These are phyloP conservation scores for Penstemon eatonii DNA, from an alignment of 257 asterid genomes.

Conservation along the genomic window DNA sequence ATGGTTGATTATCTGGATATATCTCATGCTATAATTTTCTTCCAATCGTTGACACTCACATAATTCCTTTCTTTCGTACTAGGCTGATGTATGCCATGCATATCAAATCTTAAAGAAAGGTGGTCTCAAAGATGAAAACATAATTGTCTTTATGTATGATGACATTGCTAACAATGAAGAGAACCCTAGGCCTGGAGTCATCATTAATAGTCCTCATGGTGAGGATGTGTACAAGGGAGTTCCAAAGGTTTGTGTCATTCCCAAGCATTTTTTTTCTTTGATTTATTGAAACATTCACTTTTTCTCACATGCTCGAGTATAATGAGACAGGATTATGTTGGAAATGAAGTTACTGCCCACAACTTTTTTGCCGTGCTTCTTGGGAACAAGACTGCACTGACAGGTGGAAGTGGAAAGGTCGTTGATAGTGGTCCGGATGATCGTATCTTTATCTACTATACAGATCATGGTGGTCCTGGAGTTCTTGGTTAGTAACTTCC, in stretches of 20 bases:
- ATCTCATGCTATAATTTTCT: neutral
- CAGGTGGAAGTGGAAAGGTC: slow-evolving; percentile 95
- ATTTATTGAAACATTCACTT: slow-evolving; percentile 16
- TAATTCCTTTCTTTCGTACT: slow-evolving; percentile 25
- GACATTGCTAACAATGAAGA: slow-evolving; percentile 77
- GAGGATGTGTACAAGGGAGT: slow-evolving; percentile 87
- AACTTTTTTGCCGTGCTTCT: slow-evolving; percentile 79
- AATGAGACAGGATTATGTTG: slow-evolving; percentile 80
- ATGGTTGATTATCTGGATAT: neutral
- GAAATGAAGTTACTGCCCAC: slow-evolving; percentile 63
- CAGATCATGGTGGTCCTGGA: slow-evolving; percentile 98
- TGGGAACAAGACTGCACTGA: slow-evolving; percentile 74
- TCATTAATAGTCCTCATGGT: slow-evolving; percentile 88
- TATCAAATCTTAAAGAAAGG: slow-evolving; percentile 82
- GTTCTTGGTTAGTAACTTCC: slow-evolving; percentile 70
- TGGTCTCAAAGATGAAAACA: slow-evolving; percentile 92
- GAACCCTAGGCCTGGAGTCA: slow-evolving; percentile 86
- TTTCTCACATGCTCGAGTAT: slow-evolving; percentile 30
- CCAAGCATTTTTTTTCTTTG: slow-evolving; percentile 12
- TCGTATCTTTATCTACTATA: slow-evolving; percentile 76
- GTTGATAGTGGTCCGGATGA: slow-evolving; percentile 90
- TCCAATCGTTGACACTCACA: slow-evolving; percentile 27
- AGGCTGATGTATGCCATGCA: slow-evolving; percentile 99
- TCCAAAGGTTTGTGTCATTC: slow-evolving; percentile 68
- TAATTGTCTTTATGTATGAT: slow-evolving; percentile 85